phyloP scores from a whole-genome alignment of 768 basidiomycete species.

The Phylloporus arenicola region DNA sequence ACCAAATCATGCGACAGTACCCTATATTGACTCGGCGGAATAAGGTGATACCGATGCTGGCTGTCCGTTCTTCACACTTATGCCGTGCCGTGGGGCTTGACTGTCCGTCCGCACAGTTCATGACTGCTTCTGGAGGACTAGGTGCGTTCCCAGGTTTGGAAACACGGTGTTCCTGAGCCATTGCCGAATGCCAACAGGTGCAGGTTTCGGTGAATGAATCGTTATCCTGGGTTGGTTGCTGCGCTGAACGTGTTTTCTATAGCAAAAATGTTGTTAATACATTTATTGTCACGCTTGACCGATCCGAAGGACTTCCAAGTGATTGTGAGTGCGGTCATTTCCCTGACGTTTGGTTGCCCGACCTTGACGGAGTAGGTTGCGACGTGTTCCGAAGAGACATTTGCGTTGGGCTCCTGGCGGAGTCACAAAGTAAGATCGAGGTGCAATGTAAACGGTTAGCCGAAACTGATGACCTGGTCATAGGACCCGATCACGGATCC shows the following conservation, averaged over 20 bases:
- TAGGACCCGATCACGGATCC: constrained; percentile 8
- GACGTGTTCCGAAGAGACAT: constrained; percentile 3
- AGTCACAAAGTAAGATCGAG: constrained; percentile 2
- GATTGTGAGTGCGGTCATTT: not conserved
- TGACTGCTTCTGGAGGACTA: constrained; percentile 2
- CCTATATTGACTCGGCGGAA: not conserved
- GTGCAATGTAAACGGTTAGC: not conserved
- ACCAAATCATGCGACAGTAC: constrained; percentile 5
- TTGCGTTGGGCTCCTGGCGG: constrained; percentile 3
- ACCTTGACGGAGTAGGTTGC: not conserved
- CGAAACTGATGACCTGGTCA: not conserved
- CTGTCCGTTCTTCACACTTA: constrained; percentile 3
- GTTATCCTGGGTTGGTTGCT: not conserved
- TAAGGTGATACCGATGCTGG: not conserved
- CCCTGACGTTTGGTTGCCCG: not conserved
- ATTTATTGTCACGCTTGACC: not conserved
- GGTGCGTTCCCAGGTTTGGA: not conserved
- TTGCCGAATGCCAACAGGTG: not conserved
- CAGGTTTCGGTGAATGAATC: constrained; percentile 4
- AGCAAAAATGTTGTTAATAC: constrained; percentile 1
- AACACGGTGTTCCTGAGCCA: not conserved
- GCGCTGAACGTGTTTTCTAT: not conserved
- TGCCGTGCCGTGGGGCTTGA: not conserved
- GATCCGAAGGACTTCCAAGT: not conserved
- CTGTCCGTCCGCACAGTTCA: not conserved